Conservation (phyloP, 1,284 basidiomycete species). For the Rhizoctonia solani region DNA sequence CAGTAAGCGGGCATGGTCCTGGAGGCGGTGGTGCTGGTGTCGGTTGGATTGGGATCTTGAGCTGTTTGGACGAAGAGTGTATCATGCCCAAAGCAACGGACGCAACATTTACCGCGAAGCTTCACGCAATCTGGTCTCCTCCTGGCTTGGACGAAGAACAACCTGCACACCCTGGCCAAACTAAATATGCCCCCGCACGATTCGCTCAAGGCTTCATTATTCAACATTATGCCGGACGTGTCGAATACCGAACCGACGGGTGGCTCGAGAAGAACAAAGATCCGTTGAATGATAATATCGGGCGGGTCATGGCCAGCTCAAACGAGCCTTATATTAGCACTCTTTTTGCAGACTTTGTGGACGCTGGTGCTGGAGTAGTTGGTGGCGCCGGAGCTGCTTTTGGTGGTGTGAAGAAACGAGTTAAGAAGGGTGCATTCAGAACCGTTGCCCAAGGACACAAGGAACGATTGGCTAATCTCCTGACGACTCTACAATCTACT, state of each 20-base stretch:
- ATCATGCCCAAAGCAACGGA: conserved; percentile 99
- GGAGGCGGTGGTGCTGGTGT: conserved; percentile 44
- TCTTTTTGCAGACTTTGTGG: conserved; percentile 86
- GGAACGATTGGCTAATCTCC: conserved; percentile 91
- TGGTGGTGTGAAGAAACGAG: conserved; percentile 71
- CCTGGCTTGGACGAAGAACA: conserved; percentile 52
- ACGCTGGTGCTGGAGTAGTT: conserved; percentile 47
- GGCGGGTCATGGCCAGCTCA: conserved; percentile 84
- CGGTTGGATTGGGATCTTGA: conserved; percentile 80
- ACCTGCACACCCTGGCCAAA: conserved; percentile 65
- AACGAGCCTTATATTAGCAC: conserved; percentile 79
- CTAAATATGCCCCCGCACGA: conserved; percentile 85
- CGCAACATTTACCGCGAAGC: conserved; percentile 92
- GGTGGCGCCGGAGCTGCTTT: conserved; percentile 46
- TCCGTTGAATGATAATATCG: conserved; percentile 95
- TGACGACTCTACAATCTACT: conserved; percentile 89
- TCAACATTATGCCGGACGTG: conserved; percentile 95
- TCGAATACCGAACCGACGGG: conserved; percentile 94
- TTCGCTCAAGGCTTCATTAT: conserved; percentile 96
- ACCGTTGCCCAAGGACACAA: conserved; percentile 96
- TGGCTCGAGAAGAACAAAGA: conserved; percentile 99
- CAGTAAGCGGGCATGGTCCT: conserved; percentile 22
- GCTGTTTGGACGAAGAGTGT: conserved; percentile 95
- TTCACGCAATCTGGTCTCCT: conserved; percentile 68
- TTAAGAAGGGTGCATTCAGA: conserved; percentile 96